Conservation (phyloP, 768 basidiomycete species). For the Mycena floridula region DNA sequence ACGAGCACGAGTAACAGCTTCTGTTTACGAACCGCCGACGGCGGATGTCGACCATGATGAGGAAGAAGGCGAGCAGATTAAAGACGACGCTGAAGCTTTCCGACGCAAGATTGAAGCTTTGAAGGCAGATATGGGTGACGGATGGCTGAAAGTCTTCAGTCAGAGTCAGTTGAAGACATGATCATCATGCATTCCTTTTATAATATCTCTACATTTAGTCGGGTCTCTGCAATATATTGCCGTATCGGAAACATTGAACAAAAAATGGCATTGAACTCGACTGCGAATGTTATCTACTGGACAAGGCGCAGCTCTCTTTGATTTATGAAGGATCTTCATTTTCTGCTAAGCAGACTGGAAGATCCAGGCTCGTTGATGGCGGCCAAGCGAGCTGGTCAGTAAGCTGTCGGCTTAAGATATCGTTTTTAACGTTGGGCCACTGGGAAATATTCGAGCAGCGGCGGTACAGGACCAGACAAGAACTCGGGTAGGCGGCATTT, state of each 20-base stretch:
- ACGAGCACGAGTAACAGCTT: constrained; percentile 51
- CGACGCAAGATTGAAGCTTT: constrained; percentile 75
- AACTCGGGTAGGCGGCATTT: no score
- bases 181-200: constrained; percentile 10
- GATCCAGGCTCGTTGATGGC: no score
- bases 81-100: constrained; percentile 62
- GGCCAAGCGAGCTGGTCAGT: no score
- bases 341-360: no score
- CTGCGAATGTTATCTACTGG: constrained; percentile 96
- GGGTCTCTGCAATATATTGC: no score
- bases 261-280: constrained; percentile 35
- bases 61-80: constrained; percentile 15
- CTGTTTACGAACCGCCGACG: constrained; percentile 52
- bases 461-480: no score
- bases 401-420: no score
- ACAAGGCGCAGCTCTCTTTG: no score
- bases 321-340: no score
- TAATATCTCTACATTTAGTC: no score
- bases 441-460: no score
- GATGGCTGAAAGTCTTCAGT: constrained; percentile 81
- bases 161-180: constrained; percentile 39
- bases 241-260: not conserved
- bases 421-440: no score
- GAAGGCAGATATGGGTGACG: constrained; percentile 84
- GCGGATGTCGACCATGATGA: constrained; percentile 18